Evolutionary conservation across 345 rosid genomes (phyloP), one percentile per base, ranked within the genome.

Genomic region (Arabidopsis arenosa): DNA sequence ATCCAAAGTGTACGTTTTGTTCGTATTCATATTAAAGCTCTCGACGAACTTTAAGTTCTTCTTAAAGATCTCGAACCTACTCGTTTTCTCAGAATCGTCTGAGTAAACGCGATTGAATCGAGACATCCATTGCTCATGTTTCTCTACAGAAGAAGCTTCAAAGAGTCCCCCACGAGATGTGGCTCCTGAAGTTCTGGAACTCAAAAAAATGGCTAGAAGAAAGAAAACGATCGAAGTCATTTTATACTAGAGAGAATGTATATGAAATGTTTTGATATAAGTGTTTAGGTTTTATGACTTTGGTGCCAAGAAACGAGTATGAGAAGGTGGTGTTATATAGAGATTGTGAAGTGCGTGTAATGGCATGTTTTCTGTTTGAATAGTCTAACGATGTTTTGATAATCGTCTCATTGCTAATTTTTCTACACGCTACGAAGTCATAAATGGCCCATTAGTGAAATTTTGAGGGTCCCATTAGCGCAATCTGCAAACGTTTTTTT

Each of bases 1-100:
- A 28, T 76, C 78, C 30, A 83, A 51, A 53, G 32, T 75, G 60
- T 78, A 86, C 28, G 78, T 60, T 36, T 0, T 55, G 45, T 71
- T 80, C 32, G 70, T 56, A 0, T 47, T 72, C 9, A 66, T 80
- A 59, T 84, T 86, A 72, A 79, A 83, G 4, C 70, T 69, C 18
- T 85, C 81, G 0, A 86, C 65, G 23, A 71, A 80, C 41, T 83
- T 57, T 45, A 86, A 54, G 74, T 86, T 88, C 37, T 61, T 75
- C 68, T 72, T 80, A 60, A 86, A 87, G 8, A 77, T 82, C 26
- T 75, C n/a, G 13, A 80, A 73, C 5, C 86, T 77, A 28, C 0
- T 77, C 6, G 52, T 66, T 68, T 80, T 80, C 45, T 85, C 89
- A 9, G 63, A 77, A 1, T 10, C 2, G 56, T 55, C 52, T 3